phyloP scores from a whole-genome alignment of 2,329 filamentous ascomycete species.

The Volutella citrinella region DNA sequence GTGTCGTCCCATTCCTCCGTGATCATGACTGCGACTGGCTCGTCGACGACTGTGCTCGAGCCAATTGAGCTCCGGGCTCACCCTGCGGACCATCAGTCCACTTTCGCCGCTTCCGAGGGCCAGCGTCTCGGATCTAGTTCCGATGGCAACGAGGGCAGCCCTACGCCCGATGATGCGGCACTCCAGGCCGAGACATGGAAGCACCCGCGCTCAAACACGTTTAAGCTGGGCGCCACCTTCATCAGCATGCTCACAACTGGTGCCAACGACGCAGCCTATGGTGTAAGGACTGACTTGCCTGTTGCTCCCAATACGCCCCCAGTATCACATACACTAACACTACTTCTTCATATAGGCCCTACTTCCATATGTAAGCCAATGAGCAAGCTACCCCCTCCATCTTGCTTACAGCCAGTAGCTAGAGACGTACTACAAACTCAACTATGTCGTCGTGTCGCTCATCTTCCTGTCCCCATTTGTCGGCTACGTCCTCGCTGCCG shows the following conservation, averaged over 20 bases:
- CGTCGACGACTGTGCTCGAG: too few relatives aligned
- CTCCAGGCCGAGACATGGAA: constrained; percentile 23
- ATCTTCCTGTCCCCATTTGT: constrained; percentile 64
- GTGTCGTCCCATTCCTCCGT: too few relatives aligned
- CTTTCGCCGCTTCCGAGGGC: too few relatives aligned
- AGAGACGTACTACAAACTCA: constrained; percentile 54
- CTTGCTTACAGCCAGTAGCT: constrained; percentile 14
- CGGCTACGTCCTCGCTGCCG: constrained; percentile 60
- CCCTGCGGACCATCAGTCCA: too few relatives aligned
- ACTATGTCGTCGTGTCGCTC: constrained; percentile 61
- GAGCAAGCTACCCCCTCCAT: neutral
- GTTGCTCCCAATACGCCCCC: too few relatives aligned
- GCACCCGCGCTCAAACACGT: constrained; percentile 35
- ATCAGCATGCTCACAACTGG: constrained; percentile 58
- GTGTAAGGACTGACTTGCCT: constrained; percentile 38
- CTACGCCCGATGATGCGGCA: too few relatives aligned
- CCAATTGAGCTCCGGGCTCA: too few relatives aligned
- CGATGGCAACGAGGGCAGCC: too few relatives aligned
- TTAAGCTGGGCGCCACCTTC: constrained; percentile 51
- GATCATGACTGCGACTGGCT: too few relatives aligned
- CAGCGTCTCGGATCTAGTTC: too few relatives aligned
- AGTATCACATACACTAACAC: neutral
- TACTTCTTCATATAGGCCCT: constrained; percentile 37
- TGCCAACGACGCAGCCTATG: constrained; percentile 56
- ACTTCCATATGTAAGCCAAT: constrained; percentile 39